phyloP scores from a whole-genome alignment of 805 yeast species.

The Ogataea salicorniae region DNA sequence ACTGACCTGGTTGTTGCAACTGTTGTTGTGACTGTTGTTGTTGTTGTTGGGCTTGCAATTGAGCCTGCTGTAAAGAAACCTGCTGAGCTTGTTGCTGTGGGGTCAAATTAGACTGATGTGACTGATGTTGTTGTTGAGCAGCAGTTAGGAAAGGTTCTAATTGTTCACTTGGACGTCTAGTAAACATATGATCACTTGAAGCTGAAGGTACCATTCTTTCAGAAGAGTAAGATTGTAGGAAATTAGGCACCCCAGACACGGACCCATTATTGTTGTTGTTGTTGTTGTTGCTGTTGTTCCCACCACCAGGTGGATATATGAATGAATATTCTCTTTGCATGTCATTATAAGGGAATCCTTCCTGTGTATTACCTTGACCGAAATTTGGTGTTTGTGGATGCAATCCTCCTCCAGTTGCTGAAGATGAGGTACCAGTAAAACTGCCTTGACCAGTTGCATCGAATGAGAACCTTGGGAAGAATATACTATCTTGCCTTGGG shows the following conservation, averaged over 20 bases:
- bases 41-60: conserved; percentile 11
- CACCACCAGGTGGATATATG: conserved; percentile 18
- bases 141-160: conserved; percentile 41
- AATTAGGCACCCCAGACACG: conserved; percentile 6
- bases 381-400: conserved; percentile 8
- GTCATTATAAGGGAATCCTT: conserved; percentile 20
- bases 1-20: background rate
- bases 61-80: conserved; percentile 13
- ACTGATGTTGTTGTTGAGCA: conserved; percentile 11
- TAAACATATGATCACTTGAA: conserved; percentile 23
- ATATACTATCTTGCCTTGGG: conserved; percentile 27
- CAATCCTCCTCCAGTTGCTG: conserved; percentile 2
- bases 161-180: conserved; percentile 45
- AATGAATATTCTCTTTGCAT: conserved; percentile 25
- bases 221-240: conserved; percentile 23
- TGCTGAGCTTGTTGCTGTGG: conserved; percentile 10
- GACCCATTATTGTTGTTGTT: conserved; percentile 11
- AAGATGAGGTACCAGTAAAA: conserved; percentile 8
- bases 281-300: too few species aligned
- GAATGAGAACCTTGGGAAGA: conserved; percentile 27
- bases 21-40: conserved; percentile 6
- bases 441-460: conserved; percentile 19
- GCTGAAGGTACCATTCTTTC: conserved; percentile 20
- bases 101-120: conserved; percentile 11
- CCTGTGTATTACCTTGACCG: conserved; percentile 12